Percentiles rank a stretch among this genome's conserved stretches.
Evolutionary conservation across 257 asterid genomes (phyloP).

Genomic region (Lycium barbarum): DNA sequence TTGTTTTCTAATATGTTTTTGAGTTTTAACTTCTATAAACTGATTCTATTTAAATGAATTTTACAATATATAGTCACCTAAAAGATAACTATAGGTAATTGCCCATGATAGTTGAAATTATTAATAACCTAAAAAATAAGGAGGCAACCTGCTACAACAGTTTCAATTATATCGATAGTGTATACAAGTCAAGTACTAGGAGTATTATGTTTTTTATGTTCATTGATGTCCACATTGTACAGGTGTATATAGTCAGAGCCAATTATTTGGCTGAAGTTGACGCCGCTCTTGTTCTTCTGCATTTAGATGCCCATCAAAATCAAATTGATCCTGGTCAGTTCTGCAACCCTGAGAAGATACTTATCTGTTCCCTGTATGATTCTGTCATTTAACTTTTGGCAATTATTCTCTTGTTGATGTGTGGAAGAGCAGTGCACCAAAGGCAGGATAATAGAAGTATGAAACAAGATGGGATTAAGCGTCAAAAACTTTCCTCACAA

Average conservation of each 20-base stretch:
- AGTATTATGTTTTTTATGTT: conserved; percentile 3
- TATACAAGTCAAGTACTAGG: background rate
- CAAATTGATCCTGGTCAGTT: conserved; percentile 29
- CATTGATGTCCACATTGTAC: background rate
- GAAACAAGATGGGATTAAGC: conserved; percentile 17
- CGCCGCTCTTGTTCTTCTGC: conserved; percentile 58
- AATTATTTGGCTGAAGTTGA: conserved; percentile 50
- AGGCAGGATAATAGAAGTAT: conserved; percentile 26
- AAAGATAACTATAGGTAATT: background rate
- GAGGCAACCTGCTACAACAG: background rate
- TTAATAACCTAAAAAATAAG: background rate
- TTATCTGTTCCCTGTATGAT: background rate
- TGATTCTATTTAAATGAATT: background rate
- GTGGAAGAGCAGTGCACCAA: conserved; percentile 33
- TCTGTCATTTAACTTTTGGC: background rate
- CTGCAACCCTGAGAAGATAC: background rate
- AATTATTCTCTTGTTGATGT: conserved; percentile 15
- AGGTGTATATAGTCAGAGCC: conserved; percentile 56
- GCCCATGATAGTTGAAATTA: background rate
- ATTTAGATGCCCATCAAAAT: conserved; percentile 38
- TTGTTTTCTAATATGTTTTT: background rate
- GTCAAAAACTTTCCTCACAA: conserved; percentile 8
- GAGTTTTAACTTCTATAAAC: background rate
- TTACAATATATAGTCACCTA: background rate
- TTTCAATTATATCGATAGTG: too few species aligned